A percentile compares a stretch with the other conserved stretches of the same genome.
phyloP scores from a whole-genome alignment of 2,329 filamentous ascomycete species.

The Aureobasidium leucospermi region DNA sequence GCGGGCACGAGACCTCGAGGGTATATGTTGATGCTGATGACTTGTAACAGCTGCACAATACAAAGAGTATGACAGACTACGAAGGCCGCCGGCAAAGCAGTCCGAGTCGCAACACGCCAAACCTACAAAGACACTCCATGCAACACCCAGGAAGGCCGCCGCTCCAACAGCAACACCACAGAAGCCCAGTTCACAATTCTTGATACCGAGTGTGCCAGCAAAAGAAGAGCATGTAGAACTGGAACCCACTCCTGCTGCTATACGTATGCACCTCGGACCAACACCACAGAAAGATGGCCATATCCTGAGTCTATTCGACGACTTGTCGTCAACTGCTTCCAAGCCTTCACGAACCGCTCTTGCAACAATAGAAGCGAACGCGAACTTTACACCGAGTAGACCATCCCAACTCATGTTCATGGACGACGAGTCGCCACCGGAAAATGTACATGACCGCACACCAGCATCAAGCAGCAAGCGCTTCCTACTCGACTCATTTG shows the following conservation, averaged over 20 bases:
- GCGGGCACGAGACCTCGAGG: conserved; percentile 10
- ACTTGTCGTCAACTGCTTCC: conserved; percentile 50
- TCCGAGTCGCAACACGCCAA: neutral
- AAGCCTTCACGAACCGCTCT: conserved; percentile 28
- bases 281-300: conserved; percentile 74
- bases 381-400: conserved; percentile 35
- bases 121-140: conserved; percentile 11
- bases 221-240: conserved; percentile 28
- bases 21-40: neutral
- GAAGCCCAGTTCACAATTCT: conserved; percentile 15
- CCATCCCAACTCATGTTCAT: conserved; percentile 15
- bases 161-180: conserved; percentile 19
- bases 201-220: neutral
- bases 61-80: conserved; percentile 64
- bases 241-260: conserved; percentile 27
- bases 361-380: conserved; percentile 26
- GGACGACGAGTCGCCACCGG: neutral
- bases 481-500: conserved; percentile 55
- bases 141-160: conserved; percentile 1
- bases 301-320: conserved; percentile 70
- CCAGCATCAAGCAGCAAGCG: conserved; percentile 52
- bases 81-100: conserved; percentile 24
- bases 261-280: conserved; percentile 50
- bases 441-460: conserved; percentile 31
- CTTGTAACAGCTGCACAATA: conserved; percentile 58